phyloP scores from a whole-genome alignment of 2,329 filamentous ascomycete species.

The Aspergillus sp. region DNA sequence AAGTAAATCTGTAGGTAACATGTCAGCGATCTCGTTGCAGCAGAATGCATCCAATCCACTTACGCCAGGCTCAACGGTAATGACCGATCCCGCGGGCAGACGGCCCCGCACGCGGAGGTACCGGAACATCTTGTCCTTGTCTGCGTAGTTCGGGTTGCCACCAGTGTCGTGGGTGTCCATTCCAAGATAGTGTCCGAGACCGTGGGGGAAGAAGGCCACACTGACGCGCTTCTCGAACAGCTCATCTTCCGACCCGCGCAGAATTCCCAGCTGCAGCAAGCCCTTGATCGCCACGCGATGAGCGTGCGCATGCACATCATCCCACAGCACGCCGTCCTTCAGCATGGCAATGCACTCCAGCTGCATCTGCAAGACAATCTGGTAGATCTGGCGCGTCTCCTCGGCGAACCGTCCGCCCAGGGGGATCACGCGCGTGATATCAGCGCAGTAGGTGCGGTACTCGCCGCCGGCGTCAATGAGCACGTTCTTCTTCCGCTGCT shows the following conservation, averaged over 20 bases:
- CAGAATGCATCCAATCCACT: conserved; percentile 30
- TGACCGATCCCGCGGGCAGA: conserved; percentile 75
- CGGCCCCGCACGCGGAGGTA: conserved; percentile 78
- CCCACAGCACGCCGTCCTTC: conserved; percentile 67
- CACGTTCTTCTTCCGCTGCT: conserved; percentile 62
- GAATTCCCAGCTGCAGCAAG: conserved; percentile 68
- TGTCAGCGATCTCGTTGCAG: background rate
- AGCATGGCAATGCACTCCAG: conserved; percentile 67
- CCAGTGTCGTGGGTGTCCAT: conserved; percentile 91
- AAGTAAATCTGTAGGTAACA: conserved; percentile 68
- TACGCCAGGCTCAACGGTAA: conserved; percentile 93
- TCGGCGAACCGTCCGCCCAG: conserved; percentile 67
- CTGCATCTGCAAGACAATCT: conserved; percentile 80
- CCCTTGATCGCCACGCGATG: conserved; percentile 70
- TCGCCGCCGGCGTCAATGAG: conserved; percentile 88
- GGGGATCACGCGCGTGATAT: conserved; percentile 87
- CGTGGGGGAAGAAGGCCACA: conserved; percentile 88
- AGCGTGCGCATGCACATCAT: conserved; percentile 70
- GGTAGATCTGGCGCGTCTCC: conserved; percentile 72
- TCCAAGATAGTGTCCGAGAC: conserved; percentile 84
- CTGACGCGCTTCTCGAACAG: conserved; percentile 78
- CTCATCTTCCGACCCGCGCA: conserved; percentile 65
- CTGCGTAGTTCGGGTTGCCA: conserved; percentile 73
- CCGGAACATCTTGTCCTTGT: conserved; percentile 79
- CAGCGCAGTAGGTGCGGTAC: conserved; percentile 80